A percentile compares a stretch with the other conserved stretches of the same genome.
Evolutionary conservation across 2,329 filamentous ascomycete genomes (phyloP).

Genomic region (Xylaria polymorpha): DNA sequence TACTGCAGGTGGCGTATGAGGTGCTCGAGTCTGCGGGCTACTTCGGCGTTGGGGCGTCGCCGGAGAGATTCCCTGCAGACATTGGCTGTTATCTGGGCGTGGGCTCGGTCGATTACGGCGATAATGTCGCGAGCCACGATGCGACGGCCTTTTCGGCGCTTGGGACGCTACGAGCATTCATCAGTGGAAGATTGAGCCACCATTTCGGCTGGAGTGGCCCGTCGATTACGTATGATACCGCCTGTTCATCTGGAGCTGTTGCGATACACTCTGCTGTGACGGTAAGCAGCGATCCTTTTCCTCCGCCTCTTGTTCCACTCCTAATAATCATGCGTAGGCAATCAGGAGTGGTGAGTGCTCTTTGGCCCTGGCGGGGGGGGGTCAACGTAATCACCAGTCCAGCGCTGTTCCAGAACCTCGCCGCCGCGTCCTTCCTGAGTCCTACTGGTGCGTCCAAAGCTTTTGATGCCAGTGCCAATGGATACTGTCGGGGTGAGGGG

Average conservation of each 20-base stretch:
- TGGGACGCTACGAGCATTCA: slow-evolving; percentile 46
- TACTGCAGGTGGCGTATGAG: slow-evolving; percentile 53
- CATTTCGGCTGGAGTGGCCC: slow-evolving; percentile 53
- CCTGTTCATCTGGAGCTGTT: slow-evolving; percentile 53
- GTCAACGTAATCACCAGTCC: slow-evolving; percentile 48
- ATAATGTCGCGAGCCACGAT: slow-evolving; percentile 31
- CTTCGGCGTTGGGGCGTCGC: slow-evolving; percentile 13
- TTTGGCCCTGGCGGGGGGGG: not conserved
- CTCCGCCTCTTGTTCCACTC: not conserved
- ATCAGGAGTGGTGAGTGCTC: not conserved
- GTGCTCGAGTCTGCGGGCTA: slow-evolving; percentile 46
- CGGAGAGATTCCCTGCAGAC: not conserved
- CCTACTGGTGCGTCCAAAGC: slow-evolving; percentile 1
- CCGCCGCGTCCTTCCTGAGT: not conserved
- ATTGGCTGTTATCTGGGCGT: not conserved
- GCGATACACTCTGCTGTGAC: slow-evolving; percentile 53
- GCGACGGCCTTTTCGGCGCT: slow-evolving; percentile 27
- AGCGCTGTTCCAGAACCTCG: not conserved
- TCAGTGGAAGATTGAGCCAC: slow-evolving; percentile 48
- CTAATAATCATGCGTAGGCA: not conserved
- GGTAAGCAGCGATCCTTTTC: not conserved
- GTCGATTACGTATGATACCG: slow-evolving; percentile 49
- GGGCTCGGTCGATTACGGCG: slow-evolving; percentile 3
- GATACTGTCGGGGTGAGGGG: slow-evolving; percentile 5
- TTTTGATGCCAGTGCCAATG: not conserved